Evolutionary conservation across 805 yeast genomes (phyloP).

Genomic region (Clavispora phyllophila): DNA sequence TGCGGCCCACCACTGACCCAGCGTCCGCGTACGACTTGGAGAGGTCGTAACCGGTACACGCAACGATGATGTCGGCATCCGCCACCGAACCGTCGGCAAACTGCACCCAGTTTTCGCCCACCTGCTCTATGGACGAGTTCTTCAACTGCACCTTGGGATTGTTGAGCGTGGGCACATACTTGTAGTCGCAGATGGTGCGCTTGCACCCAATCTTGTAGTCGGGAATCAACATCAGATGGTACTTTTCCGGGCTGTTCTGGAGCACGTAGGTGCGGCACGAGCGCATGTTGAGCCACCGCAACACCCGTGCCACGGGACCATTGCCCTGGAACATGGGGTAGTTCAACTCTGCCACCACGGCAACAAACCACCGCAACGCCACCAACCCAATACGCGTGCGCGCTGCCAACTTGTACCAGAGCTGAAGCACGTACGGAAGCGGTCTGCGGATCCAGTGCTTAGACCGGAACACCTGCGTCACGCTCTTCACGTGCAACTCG

Average conservation of each 20-base stretch:
- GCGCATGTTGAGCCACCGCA: slow-evolving; percentile 22
- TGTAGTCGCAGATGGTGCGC: slow-evolving; percentile 34
- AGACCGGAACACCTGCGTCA: slow-evolving; percentile 31
- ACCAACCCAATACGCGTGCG: slow-evolving; percentile 24
- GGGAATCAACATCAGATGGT: slow-evolving; percentile 30
- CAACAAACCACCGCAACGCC: slow-evolving; percentile 24
- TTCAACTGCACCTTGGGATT: slow-evolving; percentile 27
- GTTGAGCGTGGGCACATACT: slow-evolving; percentile 28
- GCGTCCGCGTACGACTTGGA: slow-evolving; percentile 11
- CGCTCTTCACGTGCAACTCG: slow-evolving; percentile 19
- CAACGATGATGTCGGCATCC: slow-evolving; percentile 35
- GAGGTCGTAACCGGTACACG: slow-evolving; percentile 39
- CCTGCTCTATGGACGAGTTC: slow-evolving; percentile 17
- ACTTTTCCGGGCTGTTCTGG: slow-evolving; percentile 26
- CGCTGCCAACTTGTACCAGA: slow-evolving; percentile 21
- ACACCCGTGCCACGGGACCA: slow-evolving; percentile 20
- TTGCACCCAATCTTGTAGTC: slow-evolving; percentile 39
- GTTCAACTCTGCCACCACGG: slow-evolving; percentile 27
- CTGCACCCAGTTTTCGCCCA: slow-evolving; percentile 26
- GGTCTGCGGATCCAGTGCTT: slow-evolving; percentile 39
- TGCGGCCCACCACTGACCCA: slow-evolving; percentile 21
- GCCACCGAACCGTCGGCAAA: slow-evolving; percentile 23
- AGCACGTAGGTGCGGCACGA: slow-evolving; percentile 22
- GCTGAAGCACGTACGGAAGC: slow-evolving; percentile 19
- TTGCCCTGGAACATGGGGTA: slow-evolving; percentile 33